Conservation (phyloP, 306 rosid species). For the Purshia tridentata region DNA sequence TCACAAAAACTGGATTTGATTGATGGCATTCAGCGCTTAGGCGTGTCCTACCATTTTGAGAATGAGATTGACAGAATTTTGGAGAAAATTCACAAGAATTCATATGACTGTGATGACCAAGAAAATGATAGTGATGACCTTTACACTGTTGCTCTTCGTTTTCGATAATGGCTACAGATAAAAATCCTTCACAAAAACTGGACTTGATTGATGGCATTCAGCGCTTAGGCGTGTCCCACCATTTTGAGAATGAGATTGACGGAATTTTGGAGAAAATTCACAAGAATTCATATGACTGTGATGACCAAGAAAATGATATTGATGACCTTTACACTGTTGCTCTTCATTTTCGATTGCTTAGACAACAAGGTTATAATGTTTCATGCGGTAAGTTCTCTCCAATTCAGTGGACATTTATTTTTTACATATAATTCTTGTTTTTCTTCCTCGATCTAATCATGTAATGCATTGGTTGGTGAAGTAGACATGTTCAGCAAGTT, state of each 20-base stretch:
- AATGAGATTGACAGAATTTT: constrained; percentile 28
- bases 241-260: constrained; percentile 39
- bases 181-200: neutral
- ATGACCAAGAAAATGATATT: neutral
- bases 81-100: constrained; percentile 7
- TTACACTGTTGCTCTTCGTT: constrained; percentile 23
- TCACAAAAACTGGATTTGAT: constrained; percentile 23
- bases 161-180: neutral
- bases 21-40: constrained; percentile 28
- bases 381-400: constrained; percentile 21
- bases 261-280: constrained; percentile 20
- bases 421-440: too few relatives aligned
- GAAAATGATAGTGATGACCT: constrained; percentile 3
- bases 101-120: neutral
- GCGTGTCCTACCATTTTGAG: constrained; percentile 33
- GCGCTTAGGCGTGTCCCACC: constrained; percentile 19
- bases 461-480: too few relatives aligned
- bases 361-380: constrained; percentile 36
- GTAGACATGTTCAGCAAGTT: constrained; percentile 20
- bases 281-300: too few relatives aligned
- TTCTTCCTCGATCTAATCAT: too few relatives aligned
- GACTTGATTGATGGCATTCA: constrained; percentile 31
- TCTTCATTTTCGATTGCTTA: constrained; percentile 40
- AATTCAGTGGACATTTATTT: too few relatives aligned
- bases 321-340: constrained; percentile 19